phyloP scores from a whole-genome alignment of 2,329 filamentous ascomycete genomes.

The Coleophoma cylindrospora region DNA sequence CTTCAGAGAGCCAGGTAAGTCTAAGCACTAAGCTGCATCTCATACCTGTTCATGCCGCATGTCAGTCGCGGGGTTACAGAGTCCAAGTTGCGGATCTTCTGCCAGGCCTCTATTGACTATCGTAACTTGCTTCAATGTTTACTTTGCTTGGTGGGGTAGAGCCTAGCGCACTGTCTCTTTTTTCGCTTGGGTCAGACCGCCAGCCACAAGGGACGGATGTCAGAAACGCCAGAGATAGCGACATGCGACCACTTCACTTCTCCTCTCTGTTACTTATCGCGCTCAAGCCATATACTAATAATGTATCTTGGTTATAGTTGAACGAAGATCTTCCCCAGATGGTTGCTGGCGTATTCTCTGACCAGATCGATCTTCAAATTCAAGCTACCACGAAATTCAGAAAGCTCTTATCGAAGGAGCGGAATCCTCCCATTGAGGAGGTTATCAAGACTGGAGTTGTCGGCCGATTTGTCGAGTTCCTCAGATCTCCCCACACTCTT shows the following conservation, averaged over 20 bases:
- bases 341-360: conserved; percentile 96
- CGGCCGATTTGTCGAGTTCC: conserved; percentile 94
- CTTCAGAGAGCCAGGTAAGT: conserved; percentile 93
- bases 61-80: too few species aligned
- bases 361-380: conserved; percentile 97
- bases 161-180: conserved; percentile 17
- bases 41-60: too few species aligned
- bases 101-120: background rate
- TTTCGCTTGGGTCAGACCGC: conserved; percentile 18
- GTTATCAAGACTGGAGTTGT: conserved; percentile 99
- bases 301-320: conserved; percentile 50
- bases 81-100: too few species aligned
- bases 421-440: conserved; percentile 97
- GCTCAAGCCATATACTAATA: conserved; percentile 14
- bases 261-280: conserved; percentile 1
- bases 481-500: conserved; percentile 93
- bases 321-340: conserved; percentile 98
- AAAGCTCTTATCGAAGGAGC: conserved; percentile 96
- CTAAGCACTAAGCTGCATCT: background rate
- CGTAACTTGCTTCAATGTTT: conserved; percentile 12
- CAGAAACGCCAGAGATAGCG: conserved; percentile 2
- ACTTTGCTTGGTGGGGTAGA: conserved; percentile 24
- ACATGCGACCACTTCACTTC: conserved; percentile 4
- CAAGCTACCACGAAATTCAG: conserved; percentile 97
- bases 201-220: background rate